These are phyloP conservation scores for Tetrastigma voinierianum DNA, from an alignment of 164 flowering plant species.

Conservation along the genomic window DNA sequence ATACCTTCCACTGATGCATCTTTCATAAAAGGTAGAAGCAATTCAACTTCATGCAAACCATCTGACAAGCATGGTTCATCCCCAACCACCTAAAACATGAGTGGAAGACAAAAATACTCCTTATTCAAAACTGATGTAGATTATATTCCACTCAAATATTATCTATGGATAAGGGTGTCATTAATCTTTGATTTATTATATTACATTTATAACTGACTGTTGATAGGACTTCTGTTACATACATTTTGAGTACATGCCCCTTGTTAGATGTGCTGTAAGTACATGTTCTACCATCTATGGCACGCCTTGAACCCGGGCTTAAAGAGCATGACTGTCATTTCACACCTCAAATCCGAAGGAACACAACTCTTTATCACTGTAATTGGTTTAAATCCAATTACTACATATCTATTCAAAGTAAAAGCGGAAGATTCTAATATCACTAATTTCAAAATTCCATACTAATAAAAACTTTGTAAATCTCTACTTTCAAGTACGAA, in stretches of 20 bases:
- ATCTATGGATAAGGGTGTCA: not conserved
- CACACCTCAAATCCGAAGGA: too few species aligned
- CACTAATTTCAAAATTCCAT: too few species aligned
- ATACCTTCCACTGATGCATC: conserved; percentile 56
- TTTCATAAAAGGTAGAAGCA: conserved; percentile 71
- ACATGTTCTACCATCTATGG: too few species aligned
- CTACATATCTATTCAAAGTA: too few species aligned
- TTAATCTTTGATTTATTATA: not conserved
- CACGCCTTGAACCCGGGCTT: too few species aligned
- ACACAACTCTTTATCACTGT: too few species aligned
- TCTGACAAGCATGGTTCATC: conserved; percentile 53
- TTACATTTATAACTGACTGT: not conserved
- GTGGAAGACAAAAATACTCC: conserved; percentile 1
- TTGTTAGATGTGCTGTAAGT: too few species aligned
- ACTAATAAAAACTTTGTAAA: too few species aligned
- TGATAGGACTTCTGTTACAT: not conserved
- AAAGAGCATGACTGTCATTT: too few species aligned
- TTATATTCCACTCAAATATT: not conserved
- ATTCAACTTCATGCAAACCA: conserved; percentile 73
- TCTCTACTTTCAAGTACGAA: too few species aligned
- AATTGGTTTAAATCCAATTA: too few species aligned
- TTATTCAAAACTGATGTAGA: not conserved
- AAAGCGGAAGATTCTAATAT: too few species aligned
- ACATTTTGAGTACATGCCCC: not conserved
- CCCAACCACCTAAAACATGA: conserved; percentile 41